Conservation (phyloP, 768 basidiomycete genomes). For the Mycena venus region DNA sequence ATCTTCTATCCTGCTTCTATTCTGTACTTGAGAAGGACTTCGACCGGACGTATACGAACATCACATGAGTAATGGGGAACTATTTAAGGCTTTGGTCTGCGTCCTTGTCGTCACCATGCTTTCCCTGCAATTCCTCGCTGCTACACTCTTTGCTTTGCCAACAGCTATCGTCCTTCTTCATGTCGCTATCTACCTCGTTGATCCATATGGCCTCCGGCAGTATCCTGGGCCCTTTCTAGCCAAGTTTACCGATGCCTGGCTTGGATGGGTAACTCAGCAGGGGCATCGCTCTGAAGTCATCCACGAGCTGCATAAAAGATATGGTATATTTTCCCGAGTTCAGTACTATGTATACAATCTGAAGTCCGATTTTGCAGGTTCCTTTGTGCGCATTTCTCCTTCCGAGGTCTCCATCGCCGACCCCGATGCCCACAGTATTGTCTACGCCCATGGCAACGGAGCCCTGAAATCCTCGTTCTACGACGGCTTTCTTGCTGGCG, state of each 20-base stretch:
- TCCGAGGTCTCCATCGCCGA: conserved; percentile 84
- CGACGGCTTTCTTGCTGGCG: conserved; percentile 82
- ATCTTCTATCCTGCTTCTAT: background rate
- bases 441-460: conserved; percentile 89
- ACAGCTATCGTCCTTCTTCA: background rate
- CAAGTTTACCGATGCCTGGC: no score
- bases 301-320: conserved; percentile 78
- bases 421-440: conserved; percentile 77
- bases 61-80: background rate
- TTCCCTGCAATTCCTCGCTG: background rate
- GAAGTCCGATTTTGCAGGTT: conserved; percentile 44
- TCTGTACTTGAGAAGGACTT: background rate
- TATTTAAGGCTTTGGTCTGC: background rate
- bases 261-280: conserved; percentile 71
- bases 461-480: conserved; percentile 83
- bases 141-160: background rate
- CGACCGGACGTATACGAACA: background rate
- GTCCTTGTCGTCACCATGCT: background rate
- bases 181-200: no score
- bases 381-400: no score
- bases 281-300: conserved; percentile 84
- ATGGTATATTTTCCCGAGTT: conserved; percentile 71
- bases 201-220: no score
- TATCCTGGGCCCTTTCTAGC: no score
- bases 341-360: conserved; percentile 66